Conservation (phyloP, 371 early-diverging fungal genomes). For the Mortierella sp. region DNA sequence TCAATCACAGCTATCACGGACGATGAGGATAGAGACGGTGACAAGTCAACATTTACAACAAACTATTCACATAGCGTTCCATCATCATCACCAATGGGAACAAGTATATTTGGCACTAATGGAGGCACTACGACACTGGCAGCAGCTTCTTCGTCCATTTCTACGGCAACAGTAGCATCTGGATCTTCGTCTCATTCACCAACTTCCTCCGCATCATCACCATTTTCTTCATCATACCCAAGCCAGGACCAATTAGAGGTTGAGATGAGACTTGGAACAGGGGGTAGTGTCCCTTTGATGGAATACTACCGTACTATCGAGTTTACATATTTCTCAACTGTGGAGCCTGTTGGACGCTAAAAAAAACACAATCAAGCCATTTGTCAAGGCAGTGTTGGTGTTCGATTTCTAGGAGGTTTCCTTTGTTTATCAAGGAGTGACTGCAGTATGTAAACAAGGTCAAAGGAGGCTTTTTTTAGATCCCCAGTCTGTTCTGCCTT, state of each 20-base stretch:
- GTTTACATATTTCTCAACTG: constrained; percentile 45
- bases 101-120: neutral
- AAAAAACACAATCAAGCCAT: no score
- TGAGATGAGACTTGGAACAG: constrained; percentile 53
- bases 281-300: constrained; percentile 50
- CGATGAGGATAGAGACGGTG: constrained; percentile 24
- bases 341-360: constrained; percentile 55
- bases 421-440: constrained; percentile 1
- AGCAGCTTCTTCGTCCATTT: constrained; percentile 9
- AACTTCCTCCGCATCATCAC: constrained; percentile 5
- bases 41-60: neutral
- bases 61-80: neutral
- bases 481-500: no score
- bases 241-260: constrained; percentile 43
- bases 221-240: constrained; percentile 1
- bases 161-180: constrained; percentile 2
- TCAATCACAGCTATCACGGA: constrained; percentile 36
- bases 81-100: no score
- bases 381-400: no score
- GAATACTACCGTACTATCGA: constrained; percentile 54
- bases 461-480: neutral
- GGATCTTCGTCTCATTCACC: constrained; percentile 17
- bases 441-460: neutral
- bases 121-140: constrained; percentile 7
- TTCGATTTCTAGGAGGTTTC: neutral